Conservation (phyloP, 305 asterid species). For the Solanum hybrid region DNA sequence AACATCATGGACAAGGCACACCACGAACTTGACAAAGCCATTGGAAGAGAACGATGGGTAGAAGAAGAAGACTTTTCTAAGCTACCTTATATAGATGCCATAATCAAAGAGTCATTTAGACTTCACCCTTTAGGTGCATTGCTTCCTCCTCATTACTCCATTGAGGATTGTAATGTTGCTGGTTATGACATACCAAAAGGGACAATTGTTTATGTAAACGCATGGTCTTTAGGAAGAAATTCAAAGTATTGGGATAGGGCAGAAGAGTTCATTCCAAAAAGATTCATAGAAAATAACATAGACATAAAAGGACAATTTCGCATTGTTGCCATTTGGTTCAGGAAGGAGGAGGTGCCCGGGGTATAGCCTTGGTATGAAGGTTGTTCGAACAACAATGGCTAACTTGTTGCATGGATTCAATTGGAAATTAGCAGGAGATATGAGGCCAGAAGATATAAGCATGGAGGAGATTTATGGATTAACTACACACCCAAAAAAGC, state of each 20-base stretch:
- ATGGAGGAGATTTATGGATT: constrained; percentile 24
- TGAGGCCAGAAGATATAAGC: constrained; percentile 11
- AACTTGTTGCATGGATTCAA: constrained; percentile 30
- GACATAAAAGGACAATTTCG: constrained; percentile 16
- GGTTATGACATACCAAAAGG: constrained; percentile 11
- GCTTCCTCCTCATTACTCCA: constrained; percentile 18
- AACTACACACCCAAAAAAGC: constrained; percentile 17
- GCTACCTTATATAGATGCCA: constrained; percentile 22
- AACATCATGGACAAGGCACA: constrained; percentile 4
- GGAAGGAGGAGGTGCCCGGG: too few relatives aligned
- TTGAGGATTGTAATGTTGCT: not conserved
- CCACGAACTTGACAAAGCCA: constrained; percentile 11
- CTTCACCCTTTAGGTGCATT: constrained; percentile 13
- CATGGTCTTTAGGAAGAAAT: not conserved
- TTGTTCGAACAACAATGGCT: too few relatives aligned
- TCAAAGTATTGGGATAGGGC: not conserved
- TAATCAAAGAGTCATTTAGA: constrained; percentile 8
- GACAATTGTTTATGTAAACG: constrained; percentile 2
- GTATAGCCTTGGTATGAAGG: too few relatives aligned
- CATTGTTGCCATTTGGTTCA: not conserved
- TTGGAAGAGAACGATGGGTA: constrained; percentile 22
- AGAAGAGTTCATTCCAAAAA: constrained; percentile 11
- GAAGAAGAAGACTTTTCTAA: constrained; percentile 12
- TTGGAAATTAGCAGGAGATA: constrained; percentile 12
- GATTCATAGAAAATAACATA: constrained; percentile 12